phyloP scores from a whole-genome alignment of 805 yeast species.

The Komagataella kurtzmanii region DNA sequence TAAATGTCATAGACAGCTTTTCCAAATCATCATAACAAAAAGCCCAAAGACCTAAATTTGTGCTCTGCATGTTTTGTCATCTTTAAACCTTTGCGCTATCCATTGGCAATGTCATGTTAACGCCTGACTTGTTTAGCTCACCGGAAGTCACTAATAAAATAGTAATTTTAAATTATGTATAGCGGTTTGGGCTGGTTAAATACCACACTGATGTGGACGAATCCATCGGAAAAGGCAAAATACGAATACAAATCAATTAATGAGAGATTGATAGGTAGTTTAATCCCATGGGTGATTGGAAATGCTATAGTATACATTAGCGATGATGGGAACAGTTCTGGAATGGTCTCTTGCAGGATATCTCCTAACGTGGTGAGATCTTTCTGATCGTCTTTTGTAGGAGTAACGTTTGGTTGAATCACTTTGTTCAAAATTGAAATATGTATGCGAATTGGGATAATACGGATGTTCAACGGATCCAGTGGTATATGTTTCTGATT shows the following conservation, averaged over 20 bases:
- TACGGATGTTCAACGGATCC: slow-evolving; percentile 10
- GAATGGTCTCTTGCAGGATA: slow-evolving; percentile 23
- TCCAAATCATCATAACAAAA: not conserved
- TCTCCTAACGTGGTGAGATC: slow-evolving; percentile 20
- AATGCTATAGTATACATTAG: slow-evolving; percentile 21
- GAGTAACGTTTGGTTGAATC: slow-evolving; percentile 17
- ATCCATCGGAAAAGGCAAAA: slow-evolving; percentile 48
- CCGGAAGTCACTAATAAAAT: no score
- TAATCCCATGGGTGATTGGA: slow-evolving; percentile 44
- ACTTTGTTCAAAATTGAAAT: slow-evolving; percentile 18
- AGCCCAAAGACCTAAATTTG: not conserved
- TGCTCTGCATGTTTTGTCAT: no score
- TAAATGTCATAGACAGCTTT: not conserved
- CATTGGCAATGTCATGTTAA: no score
- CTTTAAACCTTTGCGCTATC: no score
- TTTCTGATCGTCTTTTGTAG: slow-evolving; percentile 2
- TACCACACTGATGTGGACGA: slow-evolving; percentile 41
- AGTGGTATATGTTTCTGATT: slow-evolving; percentile 17
- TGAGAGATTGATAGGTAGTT: slow-evolving; percentile 28
- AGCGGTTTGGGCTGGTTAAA: slow-evolving; percentile 6
- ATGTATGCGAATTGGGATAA: slow-evolving; percentile 7
- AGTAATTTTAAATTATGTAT: not conserved
- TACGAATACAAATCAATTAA: slow-evolving; percentile 30
- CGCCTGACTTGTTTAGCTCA: not conserved
- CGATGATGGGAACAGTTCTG: slow-evolving; percentile 31